Percentiles rank a stretch among this genome's conserved stretches.
Evolutionary conservation across 2,329 filamentous ascomycete species (phyloP).

Genomic region (Aspergillus transmontanensis): DNA sequence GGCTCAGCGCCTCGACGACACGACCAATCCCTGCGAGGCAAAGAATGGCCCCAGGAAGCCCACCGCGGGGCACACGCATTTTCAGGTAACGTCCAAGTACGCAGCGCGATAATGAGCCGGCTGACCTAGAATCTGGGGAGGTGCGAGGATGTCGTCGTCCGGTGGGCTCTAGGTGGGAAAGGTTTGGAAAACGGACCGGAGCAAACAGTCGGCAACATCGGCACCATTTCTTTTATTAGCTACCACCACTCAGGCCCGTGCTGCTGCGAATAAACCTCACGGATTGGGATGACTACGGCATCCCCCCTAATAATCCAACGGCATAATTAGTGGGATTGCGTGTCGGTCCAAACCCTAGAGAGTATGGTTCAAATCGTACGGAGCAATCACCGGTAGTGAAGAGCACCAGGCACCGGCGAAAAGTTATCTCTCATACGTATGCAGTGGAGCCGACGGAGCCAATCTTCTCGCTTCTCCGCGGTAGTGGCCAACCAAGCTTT

Average conservation of each 20-base stretch:
- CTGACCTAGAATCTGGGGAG: neutral
- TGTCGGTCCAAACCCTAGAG: constrained; percentile 6
- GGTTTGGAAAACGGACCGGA: neutral
- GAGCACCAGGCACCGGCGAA: neutral
- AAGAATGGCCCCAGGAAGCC: neutral
- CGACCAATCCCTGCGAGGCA: neutral
- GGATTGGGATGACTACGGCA: neutral
- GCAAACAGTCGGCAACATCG: neutral
- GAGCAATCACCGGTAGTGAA: neutral
- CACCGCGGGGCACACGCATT: neutral
- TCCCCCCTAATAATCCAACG: neutral
- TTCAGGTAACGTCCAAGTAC: neutral
- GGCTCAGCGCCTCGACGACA: neutral
- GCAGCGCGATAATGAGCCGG: neutral
- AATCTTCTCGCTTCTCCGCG: constrained; percentile 3
- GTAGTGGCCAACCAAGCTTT: constrained; percentile 8
- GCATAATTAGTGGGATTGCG: constrained; percentile 4
- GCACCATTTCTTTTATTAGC: constrained; percentile 9
- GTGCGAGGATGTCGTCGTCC: neutral
- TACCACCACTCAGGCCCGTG: neutral
- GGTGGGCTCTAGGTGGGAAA: neutral
- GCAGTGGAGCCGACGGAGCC: constrained; percentile 10
- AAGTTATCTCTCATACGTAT: constrained; percentile 6
- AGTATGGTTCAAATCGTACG: neutral
- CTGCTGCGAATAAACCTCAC: neutral